Conservation (phyloP, 2,329 filamentous ascomycete genomes). For the Trichoderma gracile region DNA sequence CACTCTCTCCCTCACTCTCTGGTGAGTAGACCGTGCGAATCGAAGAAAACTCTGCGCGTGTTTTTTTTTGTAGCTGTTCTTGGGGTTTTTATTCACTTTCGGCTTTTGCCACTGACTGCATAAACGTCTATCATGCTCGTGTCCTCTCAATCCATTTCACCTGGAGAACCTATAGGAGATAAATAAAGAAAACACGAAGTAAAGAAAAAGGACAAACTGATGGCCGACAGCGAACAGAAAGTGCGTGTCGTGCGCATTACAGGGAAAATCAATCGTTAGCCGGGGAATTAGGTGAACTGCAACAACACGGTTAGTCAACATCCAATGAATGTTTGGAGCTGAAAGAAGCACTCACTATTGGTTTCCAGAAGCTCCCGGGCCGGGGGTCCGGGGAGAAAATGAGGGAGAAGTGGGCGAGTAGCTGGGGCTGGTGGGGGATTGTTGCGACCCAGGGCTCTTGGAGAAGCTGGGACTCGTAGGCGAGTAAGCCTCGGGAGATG, state of each 20-base stretch:
- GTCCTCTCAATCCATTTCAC: slow-evolving; percentile 20
- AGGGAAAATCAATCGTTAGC: slow-evolving; percentile 43
- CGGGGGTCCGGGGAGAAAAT: slow-evolving; percentile 50
- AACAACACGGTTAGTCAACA: slow-evolving; percentile 33
- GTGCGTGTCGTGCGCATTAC: slow-evolving; percentile 40
- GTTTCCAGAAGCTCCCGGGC: slow-evolving; percentile 46
- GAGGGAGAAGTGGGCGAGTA: slow-evolving; percentile 65
- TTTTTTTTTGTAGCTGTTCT: slow-evolving; percentile 19
- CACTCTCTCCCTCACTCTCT: not conserved
- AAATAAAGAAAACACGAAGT: slow-evolving; percentile 28
- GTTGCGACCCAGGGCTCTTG: slow-evolving; percentile 53
- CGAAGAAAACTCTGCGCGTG: slow-evolving; percentile 9
- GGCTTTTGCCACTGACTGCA: slow-evolving; percentile 19
- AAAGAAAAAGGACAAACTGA: slow-evolving; percentile 28
- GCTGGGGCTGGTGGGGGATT: slow-evolving; percentile 67
- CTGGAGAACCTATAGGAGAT: slow-evolving; percentile 26
- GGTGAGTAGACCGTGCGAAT: not conserved
- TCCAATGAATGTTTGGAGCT: not conserved
- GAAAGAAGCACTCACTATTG: slow-evolving; percentile 40
- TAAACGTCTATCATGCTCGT: slow-evolving; percentile 35
- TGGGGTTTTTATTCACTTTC: slow-evolving; percentile 23
- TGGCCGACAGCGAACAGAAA: slow-evolving; percentile 32
- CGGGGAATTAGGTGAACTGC: slow-evolving; percentile 48
- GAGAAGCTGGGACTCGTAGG: slow-evolving; percentile 64
- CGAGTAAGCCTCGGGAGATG: slow-evolving; percentile 65